Base-by-base conservation (phyloP, 805 yeast species). In the Metschnikowia baotianmanensis region DNA sequence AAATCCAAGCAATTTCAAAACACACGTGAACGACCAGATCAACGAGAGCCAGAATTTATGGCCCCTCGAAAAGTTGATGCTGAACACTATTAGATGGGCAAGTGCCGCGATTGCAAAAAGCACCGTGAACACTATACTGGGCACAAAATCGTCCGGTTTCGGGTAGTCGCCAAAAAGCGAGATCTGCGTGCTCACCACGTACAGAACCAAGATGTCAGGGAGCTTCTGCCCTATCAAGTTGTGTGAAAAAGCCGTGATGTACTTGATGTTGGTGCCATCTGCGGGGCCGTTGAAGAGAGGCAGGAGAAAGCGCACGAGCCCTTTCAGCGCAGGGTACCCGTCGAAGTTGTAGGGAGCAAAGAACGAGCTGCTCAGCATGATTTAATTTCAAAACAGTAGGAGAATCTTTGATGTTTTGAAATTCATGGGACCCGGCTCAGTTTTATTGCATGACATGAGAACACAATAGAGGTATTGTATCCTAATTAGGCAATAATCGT, bases 111-210 rank as follows among this genome's bases (percentile, higher is more conserved):
- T 30, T 6, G 36, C 54, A 22, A 49, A 55, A 3, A 51, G 36
- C 23, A 39, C 51, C 6, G 50, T 41, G 38, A 53, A 54, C 12
- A 52, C 27, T 13, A 43, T 34, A 13, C 50, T 38, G 11, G 59
- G 59, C 4, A 47, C 53, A 15, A 52, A 31, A 29, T 55, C 58
- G 4, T 27, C n/a, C 9, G 27, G 10, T 2, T 20, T 20, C 4
- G 59, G 59, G 41, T 54, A 55, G 24, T 40, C 49, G 8, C 58
- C 59, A 26, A 55, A 55, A 26, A 54, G 39, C 16, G 47, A 40
- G 42, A 40, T 35, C 22, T 48, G 59, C n/a, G 37, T 19, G 35
- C 47, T 40, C 16, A 54, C 45, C 3, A 33, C 34, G 38, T 49
- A 53, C 9, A 36, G 15, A n/a, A 49, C 27, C 3, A 55, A 22